Evolutionary conservation across 2,329 filamentous ascomycete species (phyloP).

Genomic region (Rutstroemia sp.): DNA sequence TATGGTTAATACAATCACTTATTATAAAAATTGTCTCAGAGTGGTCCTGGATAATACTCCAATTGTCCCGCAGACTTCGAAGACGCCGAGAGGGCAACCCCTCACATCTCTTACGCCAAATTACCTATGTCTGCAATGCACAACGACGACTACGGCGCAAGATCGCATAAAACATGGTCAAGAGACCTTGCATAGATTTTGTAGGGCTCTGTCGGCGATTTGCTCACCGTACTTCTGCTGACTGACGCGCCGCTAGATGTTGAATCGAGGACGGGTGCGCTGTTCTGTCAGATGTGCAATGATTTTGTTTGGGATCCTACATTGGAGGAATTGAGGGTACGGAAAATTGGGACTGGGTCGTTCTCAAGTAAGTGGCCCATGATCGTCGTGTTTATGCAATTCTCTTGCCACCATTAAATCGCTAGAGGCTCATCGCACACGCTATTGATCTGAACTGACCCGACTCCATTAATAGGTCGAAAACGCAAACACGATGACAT

Average conservation of each 20-base stretch:
- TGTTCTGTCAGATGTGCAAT: slow-evolving; percentile 77
- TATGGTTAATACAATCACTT: slow-evolving; percentile 59
- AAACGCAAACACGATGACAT: slow-evolving; percentile 73
- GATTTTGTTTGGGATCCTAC: slow-evolving; percentile 80
- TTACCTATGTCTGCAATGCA: slow-evolving; percentile 68
- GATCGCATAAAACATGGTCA: slow-evolving; percentile 60
- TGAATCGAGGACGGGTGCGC: slow-evolving; percentile 65
- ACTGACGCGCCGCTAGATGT: slow-evolving; percentile 48
- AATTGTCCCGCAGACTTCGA: slow-evolving; percentile 59
- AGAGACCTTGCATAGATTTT: slow-evolving; percentile 66
- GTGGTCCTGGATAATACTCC: slow-evolving; percentile 62
- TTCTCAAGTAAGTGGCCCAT: slow-evolving; percentile 48
- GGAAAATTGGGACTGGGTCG: slow-evolving; percentile 60
- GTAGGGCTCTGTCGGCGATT: slow-evolving; percentile 38
- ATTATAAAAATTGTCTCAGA: slow-evolving; percentile 66
- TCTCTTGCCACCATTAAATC: too few relatives aligned
- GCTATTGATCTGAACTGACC: slow-evolving; percentile 1
- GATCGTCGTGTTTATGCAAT: too few relatives aligned
- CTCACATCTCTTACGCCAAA: slow-evolving; percentile 58
- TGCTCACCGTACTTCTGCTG: neutral
- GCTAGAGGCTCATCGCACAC: too few relatives aligned
- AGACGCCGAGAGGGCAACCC: slow-evolving; percentile 46
- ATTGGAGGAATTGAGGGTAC: slow-evolving; percentile 65
- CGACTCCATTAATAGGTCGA: slow-evolving; percentile 38
- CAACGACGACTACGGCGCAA: slow-evolving; percentile 57